phyloP scores from a whole-genome alignment of 1,284 basidiomycete genomes.

The Sphaerobolus stellatus region DNA sequence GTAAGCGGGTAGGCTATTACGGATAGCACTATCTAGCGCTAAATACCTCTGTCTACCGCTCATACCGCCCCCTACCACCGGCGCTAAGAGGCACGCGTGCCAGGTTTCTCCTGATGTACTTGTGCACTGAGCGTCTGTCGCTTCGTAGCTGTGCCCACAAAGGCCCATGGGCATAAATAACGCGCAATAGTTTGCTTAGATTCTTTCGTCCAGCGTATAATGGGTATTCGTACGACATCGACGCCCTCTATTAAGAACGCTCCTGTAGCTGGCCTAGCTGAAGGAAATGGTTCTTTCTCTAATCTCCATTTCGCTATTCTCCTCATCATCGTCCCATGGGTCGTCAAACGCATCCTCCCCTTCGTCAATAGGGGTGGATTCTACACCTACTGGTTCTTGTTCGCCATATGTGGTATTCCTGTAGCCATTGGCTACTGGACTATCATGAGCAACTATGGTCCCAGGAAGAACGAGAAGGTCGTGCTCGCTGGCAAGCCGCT shows the following conservation, averaged over 20 bases:
- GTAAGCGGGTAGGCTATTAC: too few species aligned
- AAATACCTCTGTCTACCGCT: too few species aligned
- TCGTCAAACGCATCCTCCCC: slow-evolving; percentile 78
- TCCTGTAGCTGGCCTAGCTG: slow-evolving; percentile 78
- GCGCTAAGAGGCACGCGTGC: too few species aligned
- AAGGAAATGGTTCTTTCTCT: slow-evolving; percentile 83
- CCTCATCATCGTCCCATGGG: slow-evolving; percentile 75
- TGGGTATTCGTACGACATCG: slow-evolving; percentile 51
- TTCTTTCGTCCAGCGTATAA: too few species aligned
- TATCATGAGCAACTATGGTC: slow-evolving; percentile 79
- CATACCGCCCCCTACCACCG: too few species aligned
- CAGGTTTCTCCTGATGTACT: too few species aligned
- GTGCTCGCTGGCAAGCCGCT: slow-evolving; percentile 83
- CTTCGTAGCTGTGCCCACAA: too few species aligned
- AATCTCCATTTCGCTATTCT: slow-evolving; percentile 79
- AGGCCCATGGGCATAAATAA: too few species aligned
- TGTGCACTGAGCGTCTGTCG: too few species aligned
- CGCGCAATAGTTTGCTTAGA: too few species aligned
- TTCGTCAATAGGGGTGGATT: slow-evolving; percentile 75
- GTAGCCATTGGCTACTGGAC: slow-evolving; percentile 89
- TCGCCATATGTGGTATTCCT: slow-evolving; percentile 74
- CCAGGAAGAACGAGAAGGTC: slow-evolving; percentile 86
- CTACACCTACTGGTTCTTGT: slow-evolving; percentile 83
- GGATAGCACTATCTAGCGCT: too few species aligned
- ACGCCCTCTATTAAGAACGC: slow-evolving; percentile 79